Evolutionary conservation across 495 filamentous ascomycete genomes (phyloP).

Genomic region (Diplogelasinospora grovesii): DNA sequence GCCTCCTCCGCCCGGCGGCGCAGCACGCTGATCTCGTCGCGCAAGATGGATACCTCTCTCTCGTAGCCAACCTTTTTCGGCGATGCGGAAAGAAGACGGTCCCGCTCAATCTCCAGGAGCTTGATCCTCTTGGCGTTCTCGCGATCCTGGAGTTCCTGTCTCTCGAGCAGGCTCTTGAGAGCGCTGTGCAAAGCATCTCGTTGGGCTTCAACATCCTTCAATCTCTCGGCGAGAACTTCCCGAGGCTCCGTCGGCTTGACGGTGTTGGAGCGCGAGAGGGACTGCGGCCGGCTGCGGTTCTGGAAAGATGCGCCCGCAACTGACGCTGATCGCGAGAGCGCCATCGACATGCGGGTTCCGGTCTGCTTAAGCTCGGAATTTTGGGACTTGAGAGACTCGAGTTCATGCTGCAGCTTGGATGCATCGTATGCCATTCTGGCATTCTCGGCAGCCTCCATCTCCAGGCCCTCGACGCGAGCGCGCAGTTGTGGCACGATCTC

Average conservation of each 20-base stretch:
- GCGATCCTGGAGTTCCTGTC: constrained; percentile 72
- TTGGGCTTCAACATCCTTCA: constrained; percentile 90
- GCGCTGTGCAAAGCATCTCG: constrained; percentile 86
- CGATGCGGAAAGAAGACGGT: constrained; percentile 60
- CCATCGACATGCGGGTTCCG: constrained; percentile 20
- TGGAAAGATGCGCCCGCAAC: constrained; percentile 25
- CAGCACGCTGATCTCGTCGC: constrained; percentile 77
- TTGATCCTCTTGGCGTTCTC: constrained; percentile 73
- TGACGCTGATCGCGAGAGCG: constrained; percentile 39
- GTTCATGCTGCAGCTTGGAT: constrained; percentile 72
- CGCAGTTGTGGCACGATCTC: constrained; percentile 71
- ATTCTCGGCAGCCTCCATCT: constrained; percentile 57
- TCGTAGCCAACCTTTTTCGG: constrained; percentile 74
- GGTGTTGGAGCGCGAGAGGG: constrained; percentile 52
- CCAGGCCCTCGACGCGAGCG: constrained; percentile 69
- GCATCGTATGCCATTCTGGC: constrained; percentile 68
- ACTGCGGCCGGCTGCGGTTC: constrained; percentile 25
- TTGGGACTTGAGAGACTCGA: constrained; percentile 61
- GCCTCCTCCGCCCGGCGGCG: constrained; percentile 89
- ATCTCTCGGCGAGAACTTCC: constrained; percentile 68
- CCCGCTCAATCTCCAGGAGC: constrained; percentile 70
- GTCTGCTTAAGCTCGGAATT: constrained; percentile 39
- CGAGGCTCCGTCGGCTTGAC: constrained; percentile 56
- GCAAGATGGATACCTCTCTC: constrained; percentile 67
- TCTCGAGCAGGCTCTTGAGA: constrained; percentile 76